Evolutionary conservation across 306 rosid species (phyloP).

Genomic region (Citrullus colocynthis): DNA sequence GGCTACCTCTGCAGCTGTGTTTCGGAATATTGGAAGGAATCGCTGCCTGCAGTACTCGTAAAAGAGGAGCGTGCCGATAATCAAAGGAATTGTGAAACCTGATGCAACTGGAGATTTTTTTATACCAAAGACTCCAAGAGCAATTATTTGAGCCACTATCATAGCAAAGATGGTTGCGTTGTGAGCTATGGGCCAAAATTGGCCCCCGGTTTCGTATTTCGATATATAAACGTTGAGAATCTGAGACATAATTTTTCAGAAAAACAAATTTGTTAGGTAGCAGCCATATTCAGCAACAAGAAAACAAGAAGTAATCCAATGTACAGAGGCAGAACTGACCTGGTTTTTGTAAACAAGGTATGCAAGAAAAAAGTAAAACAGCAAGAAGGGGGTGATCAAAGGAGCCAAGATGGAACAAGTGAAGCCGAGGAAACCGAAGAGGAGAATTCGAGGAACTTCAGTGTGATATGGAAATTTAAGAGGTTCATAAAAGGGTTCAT

Average conservation of each 20-base stretch:
- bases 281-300: neutral
- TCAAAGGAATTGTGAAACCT: conserved; percentile 70
- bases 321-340: conserved; percentile 27
- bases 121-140: conserved; percentile 76
- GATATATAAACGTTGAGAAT: conserved; percentile 63
- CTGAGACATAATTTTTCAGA: conserved; percentile 22
- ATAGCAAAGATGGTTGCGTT: conserved; percentile 54
- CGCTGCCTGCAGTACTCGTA: conserved; percentile 72
- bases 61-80: conserved; percentile 59
- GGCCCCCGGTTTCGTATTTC: conserved; percentile 69
- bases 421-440: conserved; percentile 81
- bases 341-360: conserved; percentile 82
- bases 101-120: conserved; percentile 55
- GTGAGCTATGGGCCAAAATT: conserved; percentile 71
- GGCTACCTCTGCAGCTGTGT: conserved; percentile 60
- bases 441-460: conserved; percentile 72
- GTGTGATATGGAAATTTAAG: conserved; percentile 81
- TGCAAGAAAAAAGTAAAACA: conserved; percentile 68
- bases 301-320: neutral
- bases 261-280: neutral
- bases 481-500: conserved; percentile 23
- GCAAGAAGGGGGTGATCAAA: conserved; percentile 71
- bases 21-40: conserved; percentile 54
- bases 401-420: conserved; percentile 81
- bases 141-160: conserved; percentile 59